Evolutionary conservation across 2,329 filamentous ascomycete species (phyloP).

Genomic region (Verticillium albo-atrum): DNA sequence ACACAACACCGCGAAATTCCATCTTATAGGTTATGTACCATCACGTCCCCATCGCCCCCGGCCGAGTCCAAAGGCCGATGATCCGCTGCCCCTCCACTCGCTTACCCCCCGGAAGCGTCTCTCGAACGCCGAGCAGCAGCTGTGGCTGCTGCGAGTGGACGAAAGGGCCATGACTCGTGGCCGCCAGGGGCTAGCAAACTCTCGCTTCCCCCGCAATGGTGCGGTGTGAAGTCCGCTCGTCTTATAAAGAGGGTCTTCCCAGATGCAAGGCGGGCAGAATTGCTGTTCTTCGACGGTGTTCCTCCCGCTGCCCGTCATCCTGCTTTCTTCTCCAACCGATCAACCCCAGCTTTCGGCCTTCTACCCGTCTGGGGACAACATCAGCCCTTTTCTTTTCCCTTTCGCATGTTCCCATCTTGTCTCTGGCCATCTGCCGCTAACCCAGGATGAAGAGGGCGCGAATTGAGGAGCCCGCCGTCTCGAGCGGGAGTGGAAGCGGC

Average conservation of each 20-base stretch:
- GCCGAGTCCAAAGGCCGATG: background rate
- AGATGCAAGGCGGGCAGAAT: constrained; percentile 1
- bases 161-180: background rate
- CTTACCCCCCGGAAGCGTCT: background rate
- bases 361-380: background rate
- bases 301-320: constrained; percentile 10
- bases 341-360: constrained; percentile 3
- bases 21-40: background rate
- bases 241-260: constrained; percentile 9
- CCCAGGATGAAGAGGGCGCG: constrained; percentile 16
- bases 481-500: background rate
- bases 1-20: background rate
- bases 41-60: background rate
- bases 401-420: background rate
- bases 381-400: background rate
- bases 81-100: background rate
- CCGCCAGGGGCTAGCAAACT: constrained; percentile 2
- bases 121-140: background rate
- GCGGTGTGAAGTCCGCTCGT: constrained; percentile 12
- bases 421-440: background rate
- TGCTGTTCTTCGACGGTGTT: background rate
- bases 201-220: constrained; percentile 3
- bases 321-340: constrained; percentile 9
- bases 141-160: background rate
- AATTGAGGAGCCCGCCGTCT: constrained; percentile 8